Base-by-base conservation (phyloP, 2,329 filamentous ascomycete species). In the Aspergillus uvarum region DNA sequence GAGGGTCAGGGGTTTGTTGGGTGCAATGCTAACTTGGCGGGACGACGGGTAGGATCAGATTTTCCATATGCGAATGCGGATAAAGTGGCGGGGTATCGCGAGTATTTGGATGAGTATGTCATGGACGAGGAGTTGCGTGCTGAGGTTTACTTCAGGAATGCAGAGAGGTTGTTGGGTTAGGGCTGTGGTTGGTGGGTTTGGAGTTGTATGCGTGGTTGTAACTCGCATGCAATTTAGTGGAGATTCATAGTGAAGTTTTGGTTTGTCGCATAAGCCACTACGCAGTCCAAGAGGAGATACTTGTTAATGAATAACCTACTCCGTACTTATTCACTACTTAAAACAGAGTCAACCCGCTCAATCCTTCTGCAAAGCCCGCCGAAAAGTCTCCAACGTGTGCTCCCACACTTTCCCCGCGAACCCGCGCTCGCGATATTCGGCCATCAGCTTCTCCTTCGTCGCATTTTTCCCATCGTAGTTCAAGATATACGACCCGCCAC, bases 361-460 rank as follows among this genome's bases (percentile, higher is more conserved):
- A 4, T 55, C 42, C 19, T 11, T 22, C 53, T n/a, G 42, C 42
- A 64, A 29, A 12, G 64, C 63, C 38, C 65, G 58, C 42, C 62
- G 35, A 31, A 68, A 70, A 5, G 68, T 67, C 22, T 49, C 60
- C 54, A 67, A 22, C 11, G 70, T 72, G 63, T 77, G 73, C 48
- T 72, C 64, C 70, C 69, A 75, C 19, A 77, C 67, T 59, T 70
- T 69, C 35, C 64, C 44, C 8, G 59, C 67, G 44, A 74, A 68
- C 4, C 63, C 68, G n/a, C 66, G 58, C n/a, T 64, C 62, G 22
- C 73, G 67, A 53, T 72, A 68, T 24, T 64, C 66, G 31, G 64
- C 64, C 56, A 78, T 56, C 7, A 73, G 19, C 42, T 56, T 59
- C 24, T 65, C 54, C 3, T 68, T 61, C 2, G 67, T 61, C 22